phyloP scores from a whole-genome alignment of 1,284 basidiomycete genomes.

The Malassezia brasiliensis region DNA sequence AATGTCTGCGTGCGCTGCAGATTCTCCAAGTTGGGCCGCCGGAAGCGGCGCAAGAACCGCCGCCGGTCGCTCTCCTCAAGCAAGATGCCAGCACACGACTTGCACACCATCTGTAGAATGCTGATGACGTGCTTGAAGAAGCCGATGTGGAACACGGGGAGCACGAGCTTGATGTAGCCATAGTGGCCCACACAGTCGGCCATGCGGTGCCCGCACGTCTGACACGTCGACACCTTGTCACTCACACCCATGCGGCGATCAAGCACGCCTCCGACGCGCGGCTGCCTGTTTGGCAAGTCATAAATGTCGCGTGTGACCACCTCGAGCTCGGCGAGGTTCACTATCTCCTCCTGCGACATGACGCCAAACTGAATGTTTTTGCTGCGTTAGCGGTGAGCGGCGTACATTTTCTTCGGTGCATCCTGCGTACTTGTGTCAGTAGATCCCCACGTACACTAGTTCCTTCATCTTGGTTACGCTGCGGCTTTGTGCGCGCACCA shows the following conservation, averaged over 20 bases:
- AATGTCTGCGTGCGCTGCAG: slow-evolving; percentile 74
- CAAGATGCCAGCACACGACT: slow-evolving; percentile 87
- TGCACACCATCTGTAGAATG: slow-evolving; percentile 67
- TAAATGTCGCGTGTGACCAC: slow-evolving; percentile 43
- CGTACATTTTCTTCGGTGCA: slow-evolving; percentile 43
- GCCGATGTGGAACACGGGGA: slow-evolving; percentile 92
- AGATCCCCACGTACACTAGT: slow-evolving; percentile 25
- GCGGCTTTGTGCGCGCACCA: too few relatives aligned
- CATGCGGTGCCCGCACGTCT: slow-evolving; percentile 84
- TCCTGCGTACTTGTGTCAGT: slow-evolving; percentile 25
- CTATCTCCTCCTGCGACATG: slow-evolving; percentile 47
- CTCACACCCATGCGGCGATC: slow-evolving; percentile 63
- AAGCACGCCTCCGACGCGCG: slow-evolving; percentile 39
- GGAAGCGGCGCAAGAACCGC: slow-evolving; percentile 74
- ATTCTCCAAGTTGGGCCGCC: slow-evolving; percentile 81
- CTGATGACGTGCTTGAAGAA: slow-evolving; percentile 92
- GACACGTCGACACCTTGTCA: slow-evolving; percentile 82
- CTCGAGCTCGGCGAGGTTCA: slow-evolving; percentile 46
- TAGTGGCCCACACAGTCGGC: slow-evolving; percentile 97
- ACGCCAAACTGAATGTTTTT: slow-evolving; percentile 49
- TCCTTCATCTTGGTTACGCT: slow-evolving; percentile 30
- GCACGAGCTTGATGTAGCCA: slow-evolving; percentile 61
- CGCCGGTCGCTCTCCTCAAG: slow-evolving; percentile 79
- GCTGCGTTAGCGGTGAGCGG: slow-evolving; percentile 7
- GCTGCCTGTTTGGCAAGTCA: slow-evolving; percentile 35